A percentile compares a stretch with the other conserved stretches of the same genome.
phyloP scores from a whole-genome alignment of 2,329 filamentous ascomycete species.

The Ophiostoma tasmaniense region DNA sequence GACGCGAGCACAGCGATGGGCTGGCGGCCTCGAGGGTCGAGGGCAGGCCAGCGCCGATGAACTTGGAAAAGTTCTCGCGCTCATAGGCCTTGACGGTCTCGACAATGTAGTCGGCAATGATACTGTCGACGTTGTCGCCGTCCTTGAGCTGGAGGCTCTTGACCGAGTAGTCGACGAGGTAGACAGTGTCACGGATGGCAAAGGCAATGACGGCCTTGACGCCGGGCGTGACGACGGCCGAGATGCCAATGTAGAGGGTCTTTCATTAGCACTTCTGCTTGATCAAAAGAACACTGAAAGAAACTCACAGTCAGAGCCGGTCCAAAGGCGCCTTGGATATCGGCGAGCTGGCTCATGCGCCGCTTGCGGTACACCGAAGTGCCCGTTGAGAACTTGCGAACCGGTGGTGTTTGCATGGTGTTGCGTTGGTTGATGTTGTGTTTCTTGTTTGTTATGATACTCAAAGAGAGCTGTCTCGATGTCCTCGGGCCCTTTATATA shows the following conservation, averaged over 20 bases:
- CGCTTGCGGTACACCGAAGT: slow-evolving; percentile 39
- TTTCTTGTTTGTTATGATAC: background rate
- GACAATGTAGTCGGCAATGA: slow-evolving; percentile 53
- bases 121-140: slow-evolving; percentile 33
- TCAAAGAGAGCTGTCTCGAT: background rate
- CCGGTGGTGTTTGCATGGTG: slow-evolving; percentile 15
- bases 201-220: slow-evolving; percentile 52
- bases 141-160: slow-evolving; percentile 44
- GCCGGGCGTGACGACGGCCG: slow-evolving; percentile 44
- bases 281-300: background rate
- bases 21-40: slow-evolving; percentile 49
- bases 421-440: background rate
- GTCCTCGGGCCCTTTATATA: no score
- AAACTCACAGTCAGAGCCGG: slow-evolving; percentile 36
- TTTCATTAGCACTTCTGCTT: slow-evolving; percentile 22
- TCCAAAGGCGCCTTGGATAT: slow-evolving; percentile 36
- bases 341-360: slow-evolving; percentile 38
- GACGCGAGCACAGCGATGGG: slow-evolving; percentile 56
- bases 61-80: slow-evolving; percentile 60
- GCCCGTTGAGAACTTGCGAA: slow-evolving; percentile 37
- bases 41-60: slow-evolving; percentile 65
- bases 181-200: slow-evolving; percentile 65
- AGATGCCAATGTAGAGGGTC: slow-evolving; percentile 56
- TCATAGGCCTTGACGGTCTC: slow-evolving; percentile 50
- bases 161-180: slow-evolving; percentile 64